Conservation (phyloP, 1,139 yeast species). For the Kodamaea alishanica region DNA sequence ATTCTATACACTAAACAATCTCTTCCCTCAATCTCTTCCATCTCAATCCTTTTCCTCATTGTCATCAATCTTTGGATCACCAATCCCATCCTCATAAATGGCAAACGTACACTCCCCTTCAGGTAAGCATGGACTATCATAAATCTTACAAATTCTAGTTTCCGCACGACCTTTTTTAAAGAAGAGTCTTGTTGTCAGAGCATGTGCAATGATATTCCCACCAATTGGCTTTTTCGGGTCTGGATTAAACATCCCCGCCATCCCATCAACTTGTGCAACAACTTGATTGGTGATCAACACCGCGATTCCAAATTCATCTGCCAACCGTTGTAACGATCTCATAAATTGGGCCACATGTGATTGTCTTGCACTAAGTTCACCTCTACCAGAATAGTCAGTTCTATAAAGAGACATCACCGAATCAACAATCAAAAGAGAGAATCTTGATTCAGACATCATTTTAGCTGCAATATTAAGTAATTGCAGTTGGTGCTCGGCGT, state of each 20-base stretch:
- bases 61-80: slow-evolving; percentile 88
- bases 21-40: neutral
- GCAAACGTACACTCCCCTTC: slow-evolving; percentile 95
- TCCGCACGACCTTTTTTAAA: slow-evolving; percentile 90
- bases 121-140: slow-evolving; percentile 93
- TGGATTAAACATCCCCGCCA: slow-evolving; percentile 76
- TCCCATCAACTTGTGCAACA: slow-evolving; percentile 96
- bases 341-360: slow-evolving; percentile 90
- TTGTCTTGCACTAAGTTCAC: slow-evolving; percentile 93
- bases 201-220: slow-evolving; percentile 96
- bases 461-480: slow-evolving; percentile 86
- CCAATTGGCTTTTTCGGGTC: slow-evolving; percentile 99
- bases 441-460: slow-evolving; percentile 94
- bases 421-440: slow-evolving; percentile 79
- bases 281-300: slow-evolving; percentile 98
- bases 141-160: slow-evolving; percentile 88
- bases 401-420: slow-evolving; percentile 95
- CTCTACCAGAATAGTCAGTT: slow-evolving; percentile 94
- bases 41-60: slow-evolving; percentile 20
- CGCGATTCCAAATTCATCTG: slow-evolving; percentile 97
- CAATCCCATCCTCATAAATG: slow-evolving; percentile 93
- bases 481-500: slow-evolving; percentile 93
- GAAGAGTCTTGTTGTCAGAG: slow-evolving; percentile 88
- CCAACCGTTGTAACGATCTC: slow-evolving; percentile 86
- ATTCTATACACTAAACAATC: neutral